Evolutionary conservation across 2,329 filamentous ascomycete species (phyloP).

Genomic region (Fulvia fulva): DNA sequence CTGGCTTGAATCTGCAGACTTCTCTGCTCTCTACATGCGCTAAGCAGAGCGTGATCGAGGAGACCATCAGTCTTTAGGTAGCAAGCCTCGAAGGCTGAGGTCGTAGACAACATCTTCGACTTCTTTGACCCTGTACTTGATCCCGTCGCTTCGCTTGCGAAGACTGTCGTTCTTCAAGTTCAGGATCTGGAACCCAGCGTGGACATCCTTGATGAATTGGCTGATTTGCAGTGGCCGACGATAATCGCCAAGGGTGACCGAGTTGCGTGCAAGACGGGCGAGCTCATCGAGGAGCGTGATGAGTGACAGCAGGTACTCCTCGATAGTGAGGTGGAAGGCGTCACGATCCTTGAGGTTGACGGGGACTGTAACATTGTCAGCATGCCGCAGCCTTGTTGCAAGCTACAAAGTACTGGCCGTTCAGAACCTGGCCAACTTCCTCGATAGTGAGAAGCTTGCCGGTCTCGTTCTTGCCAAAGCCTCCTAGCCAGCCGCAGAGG

Average conservation of each 20-base stretch:
- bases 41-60: not conserved
- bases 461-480: conserved; percentile 50
- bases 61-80: conserved; percentile 22
- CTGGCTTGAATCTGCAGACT: not conserved
- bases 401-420: conserved; percentile 51
- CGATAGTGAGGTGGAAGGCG: conserved; percentile 90
- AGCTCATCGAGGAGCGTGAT: conserved; percentile 88
- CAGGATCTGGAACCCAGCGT: conserved; percentile 92
- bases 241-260: conserved; percentile 87
- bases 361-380: conserved; percentile 57
- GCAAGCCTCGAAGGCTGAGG: conserved; percentile 75
- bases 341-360: conserved; percentile 88
- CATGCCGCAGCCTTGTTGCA: not conserved
- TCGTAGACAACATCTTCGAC: conserved; percentile 98
- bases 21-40: conserved; percentile 13
- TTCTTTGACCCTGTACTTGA: conserved; percentile 98
- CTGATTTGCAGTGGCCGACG: conserved; percentile 81
- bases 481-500: conserved; percentile 74
- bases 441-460: conserved; percentile 78
- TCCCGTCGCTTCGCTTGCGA: conserved; percentile 79
- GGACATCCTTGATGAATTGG: conserved; percentile 89
- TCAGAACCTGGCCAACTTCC: conserved; percentile 73
- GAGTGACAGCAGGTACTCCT: conserved; percentile 90
- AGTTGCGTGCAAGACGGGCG: conserved; percentile 85
- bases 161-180: conserved; percentile 96